Base-by-base conservation (phyloP, 352 stramenopile genomes). In the Elongisporangium undulatum region DNA sequence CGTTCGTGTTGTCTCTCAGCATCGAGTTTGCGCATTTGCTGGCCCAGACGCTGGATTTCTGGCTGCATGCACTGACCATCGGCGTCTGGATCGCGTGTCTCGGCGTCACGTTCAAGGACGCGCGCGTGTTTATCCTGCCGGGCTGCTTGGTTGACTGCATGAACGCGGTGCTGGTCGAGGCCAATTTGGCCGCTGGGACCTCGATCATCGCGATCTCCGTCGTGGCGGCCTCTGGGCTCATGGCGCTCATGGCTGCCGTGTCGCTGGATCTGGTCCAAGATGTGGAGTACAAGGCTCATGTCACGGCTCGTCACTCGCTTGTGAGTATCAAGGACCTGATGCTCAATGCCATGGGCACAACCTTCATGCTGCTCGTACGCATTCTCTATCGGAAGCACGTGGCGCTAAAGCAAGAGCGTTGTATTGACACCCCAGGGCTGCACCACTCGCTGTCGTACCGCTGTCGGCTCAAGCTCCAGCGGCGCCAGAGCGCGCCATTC, bases 1-100 rank as follows among this genome's bases (percentile, higher is more conserved):
- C n/a, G 26, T 34, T 34, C 26, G 16, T 62, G 20, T 50, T 23
- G 7, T 49, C 49, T 0, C 50, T 56, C 13, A 26, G 49, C 3
- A 6, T 24, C 20, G 49, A 62, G 29, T 56, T 56, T 34, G 24
- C 56, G 26, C 48, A 56, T 39, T 21, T 62, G 49, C n/a, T 62
- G 4, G 20, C 26, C 1, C n/a, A 20, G 15, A 62, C 45, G 20
- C 55, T 62, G 26, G 56, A 62, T 26, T 56, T 62, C 26, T 51
- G 21, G 5, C 49, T 62, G 15, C 12, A 56, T 19, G n/a, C 12
- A 15, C 10, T 49, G 19, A 51, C 49, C 2, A 22, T 21, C 19
- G 56, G 49, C 8, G 16, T 56, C 15, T 57, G 56, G 56, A 24
- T 19, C 22, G 20, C 19, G 0, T 50, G 20, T 23, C 19, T 22